A percentile compares a stretch with the other conserved stretches of the same genome.
These are phyloP conservation scores for Eucalyptus melliodora DNA, from an alignment of 345 rosid species.

Conservation along the genomic window DNA sequence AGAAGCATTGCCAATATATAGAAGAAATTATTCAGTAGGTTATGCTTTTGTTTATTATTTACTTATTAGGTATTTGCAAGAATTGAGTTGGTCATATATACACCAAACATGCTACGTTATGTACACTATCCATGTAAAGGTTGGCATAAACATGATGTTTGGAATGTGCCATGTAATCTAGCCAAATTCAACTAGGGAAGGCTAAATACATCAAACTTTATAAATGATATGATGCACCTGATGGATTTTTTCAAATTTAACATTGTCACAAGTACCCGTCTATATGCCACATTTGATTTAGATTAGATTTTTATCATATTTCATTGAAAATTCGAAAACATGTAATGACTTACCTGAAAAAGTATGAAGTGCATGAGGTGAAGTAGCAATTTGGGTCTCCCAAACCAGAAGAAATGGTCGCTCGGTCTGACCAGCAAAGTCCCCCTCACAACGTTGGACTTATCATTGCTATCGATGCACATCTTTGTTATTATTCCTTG, in stretches of 20 bases:
- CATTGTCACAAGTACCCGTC: not conserved
- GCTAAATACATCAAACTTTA: not conserved
- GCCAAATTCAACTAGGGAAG: not conserved
- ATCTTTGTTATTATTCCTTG: constrained; percentile 42
- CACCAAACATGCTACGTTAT: not conserved
- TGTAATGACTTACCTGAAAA: constrained; percentile 25
- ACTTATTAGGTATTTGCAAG: not conserved
- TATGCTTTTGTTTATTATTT: not conserved
- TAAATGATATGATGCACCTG: not conserved
- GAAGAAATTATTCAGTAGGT: not conserved
- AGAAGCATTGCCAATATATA: not conserved
- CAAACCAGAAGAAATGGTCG: constrained; percentile 53
- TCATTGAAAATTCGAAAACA: not conserved
- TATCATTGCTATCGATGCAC: constrained; percentile 40
- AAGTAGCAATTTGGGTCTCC: constrained; percentile 37
- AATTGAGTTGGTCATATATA: not conserved
- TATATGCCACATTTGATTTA: not conserved
- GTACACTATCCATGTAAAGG: not conserved
- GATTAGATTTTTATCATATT: not conserved
- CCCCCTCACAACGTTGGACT: constrained; percentile 41
- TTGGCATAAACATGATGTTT: not conserved
- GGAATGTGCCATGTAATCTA: not conserved
- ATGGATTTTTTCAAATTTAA: not conserved
- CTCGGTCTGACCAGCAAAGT: constrained; percentile 49
- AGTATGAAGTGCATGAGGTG: constrained; percentile 43